Evolutionary conservation across 768 basidiomycete species (phyloP).

Genomic region (Phanerochaete carnosa): DNA sequence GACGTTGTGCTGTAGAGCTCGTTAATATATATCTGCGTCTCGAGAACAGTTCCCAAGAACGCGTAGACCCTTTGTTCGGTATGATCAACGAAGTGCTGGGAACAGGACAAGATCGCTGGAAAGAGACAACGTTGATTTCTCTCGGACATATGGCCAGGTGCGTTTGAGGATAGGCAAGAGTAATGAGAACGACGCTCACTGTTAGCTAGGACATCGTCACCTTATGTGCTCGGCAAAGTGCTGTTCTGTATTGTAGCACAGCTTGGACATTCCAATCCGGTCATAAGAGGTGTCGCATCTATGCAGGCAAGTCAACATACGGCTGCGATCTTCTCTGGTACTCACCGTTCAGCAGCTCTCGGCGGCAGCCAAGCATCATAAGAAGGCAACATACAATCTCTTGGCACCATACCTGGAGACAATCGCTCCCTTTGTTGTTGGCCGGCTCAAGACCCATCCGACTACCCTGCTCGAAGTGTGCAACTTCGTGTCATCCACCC

Average conservation of each 20-base stretch:
- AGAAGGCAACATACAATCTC: constrained; percentile 63
- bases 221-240: constrained; percentile 53
- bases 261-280: constrained; percentile 62
- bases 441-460: constrained; percentile 56
- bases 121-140: constrained; percentile 64
- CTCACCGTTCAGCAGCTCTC: constrained; percentile 44
- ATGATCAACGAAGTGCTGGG: constrained; percentile 49
- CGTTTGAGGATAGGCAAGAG: background rate
- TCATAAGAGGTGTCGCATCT: constrained; percentile 65
- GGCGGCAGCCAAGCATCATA: constrained; percentile 51
- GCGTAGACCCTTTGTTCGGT: constrained; percentile 40
- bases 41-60: constrained; percentile 28
- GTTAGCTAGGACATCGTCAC: constrained; percentile 41
- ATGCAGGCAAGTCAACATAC: constrained; percentile 49
- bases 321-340: background rate
- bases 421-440: constrained; percentile 63
- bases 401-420: constrained; percentile 66
- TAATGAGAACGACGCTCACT: background rate
- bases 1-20: constrained; percentile 47
- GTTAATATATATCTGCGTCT: constrained; percentile 39
- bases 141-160: constrained; percentile 54
- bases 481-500: constrained; percentile 58
- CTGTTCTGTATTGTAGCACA: constrained; percentile 63
- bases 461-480: constrained; percentile 60
- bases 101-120: constrained; percentile 40